These are phyloP conservation scores for Paecilomyces sp. DNA, from an alignment of 2,329 filamentous ascomycete genomes.

Conservation along the genomic window DNA sequence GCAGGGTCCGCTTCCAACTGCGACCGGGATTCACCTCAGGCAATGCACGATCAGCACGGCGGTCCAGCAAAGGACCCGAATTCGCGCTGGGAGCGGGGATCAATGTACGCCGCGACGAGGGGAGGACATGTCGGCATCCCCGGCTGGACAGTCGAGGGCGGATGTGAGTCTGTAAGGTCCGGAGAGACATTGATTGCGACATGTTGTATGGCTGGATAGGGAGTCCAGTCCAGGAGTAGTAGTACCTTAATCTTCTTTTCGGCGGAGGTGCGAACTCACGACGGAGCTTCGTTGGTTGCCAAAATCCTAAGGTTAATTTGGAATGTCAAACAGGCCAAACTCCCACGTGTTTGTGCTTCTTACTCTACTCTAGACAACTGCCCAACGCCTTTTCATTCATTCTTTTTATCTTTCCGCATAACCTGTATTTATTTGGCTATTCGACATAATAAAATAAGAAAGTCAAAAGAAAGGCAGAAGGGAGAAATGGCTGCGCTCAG, in stretches of 20 bases:
- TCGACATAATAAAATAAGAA: not conserved
- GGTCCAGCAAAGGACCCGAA: slow-evolving; percentile 45
- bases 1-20: slow-evolving; percentile 66
- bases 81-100: slow-evolving; percentile 45
- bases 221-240: not conserved
- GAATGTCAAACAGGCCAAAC: slow-evolving; percentile 21
- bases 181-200: slow-evolving; percentile 12
- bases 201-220: not conserved
- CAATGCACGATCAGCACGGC: slow-evolving; percentile 47
- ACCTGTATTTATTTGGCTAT: not conserved
- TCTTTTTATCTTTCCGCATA: slow-evolving; percentile 2
- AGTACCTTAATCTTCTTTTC: not conserved
- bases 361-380: not conserved
- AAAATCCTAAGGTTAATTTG: not conserved
- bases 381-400: not conserved
- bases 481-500: slow-evolving; percentile 49
- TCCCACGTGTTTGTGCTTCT: not conserved
- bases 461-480: not conserved
- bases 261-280: not conserved
- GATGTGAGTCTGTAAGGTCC: slow-evolving; percentile 11
- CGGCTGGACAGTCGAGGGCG: slow-evolving; percentile 10
- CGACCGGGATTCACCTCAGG: slow-evolving; percentile 41
- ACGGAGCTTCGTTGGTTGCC: not conserved
- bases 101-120: slow-evolving; percentile 33
- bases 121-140: slow-evolving; percentile 4